Evolutionary conservation across 257 asterid species (phyloP), one percentile per base, ranked within the genome.

Genomic region (Avicennia marina): DNA sequence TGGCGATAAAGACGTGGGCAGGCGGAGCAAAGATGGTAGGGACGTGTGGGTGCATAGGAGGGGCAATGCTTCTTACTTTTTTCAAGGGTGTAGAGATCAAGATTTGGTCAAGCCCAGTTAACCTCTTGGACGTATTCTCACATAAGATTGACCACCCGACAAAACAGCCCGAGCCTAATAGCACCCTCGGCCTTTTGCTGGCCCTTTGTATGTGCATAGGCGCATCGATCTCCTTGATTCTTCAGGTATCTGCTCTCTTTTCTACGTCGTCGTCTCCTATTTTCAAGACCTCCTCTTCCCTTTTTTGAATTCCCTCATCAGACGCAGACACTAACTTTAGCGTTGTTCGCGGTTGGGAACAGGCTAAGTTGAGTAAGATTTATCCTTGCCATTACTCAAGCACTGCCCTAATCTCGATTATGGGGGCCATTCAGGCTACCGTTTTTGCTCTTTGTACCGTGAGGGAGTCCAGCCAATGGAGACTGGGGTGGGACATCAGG

Each of bases 361-460:
- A 86, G 94, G 71, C 96, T 1, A 78, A 82, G 43, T 64, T 83
- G 75, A 73, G 82, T 34, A 43, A 73, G 56, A 25, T 17, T 16
- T 90, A 78, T 34, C 98, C 96, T 11, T 90, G 78, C 21, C 86
- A 66, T 44, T 82, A 84, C 53, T 84, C 98, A 7, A 84, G 90
- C 82, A 77, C 95, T 0, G 87, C 94, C 22, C 58, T 90, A 9
- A 69, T 84, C n/a, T 63, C 81, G 44, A 6, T 66, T 2, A 73
- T 86, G 77, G 96, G 95, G 22, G 53, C 80, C 1, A 0, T 86
- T 29, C 98, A 90, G 69, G 66, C 89, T 1, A 59, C 65, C 38
- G 49, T 70, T 4, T 66, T 62, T 41, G 95, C 96, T 4, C 56
- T 86, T 19, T 76, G 75, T 10, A 7, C 46, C 15, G 96, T 74